These are phyloP conservation scores for Sporothrix phasma DNA, from an alignment of 2,329 filamentous ascomycete genomes.

Conservation along the genomic window DNA sequence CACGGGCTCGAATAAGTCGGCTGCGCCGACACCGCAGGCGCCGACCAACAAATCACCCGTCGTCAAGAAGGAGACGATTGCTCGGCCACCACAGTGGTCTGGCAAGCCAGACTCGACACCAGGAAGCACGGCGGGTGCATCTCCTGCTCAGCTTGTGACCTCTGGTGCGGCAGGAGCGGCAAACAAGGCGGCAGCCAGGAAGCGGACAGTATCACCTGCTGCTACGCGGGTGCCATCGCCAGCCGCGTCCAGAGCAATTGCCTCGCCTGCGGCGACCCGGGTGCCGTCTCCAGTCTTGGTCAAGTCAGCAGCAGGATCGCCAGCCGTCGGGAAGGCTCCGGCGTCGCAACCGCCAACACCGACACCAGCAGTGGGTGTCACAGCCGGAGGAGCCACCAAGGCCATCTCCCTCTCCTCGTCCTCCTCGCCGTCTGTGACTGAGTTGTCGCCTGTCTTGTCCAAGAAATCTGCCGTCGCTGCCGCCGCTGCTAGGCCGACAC, in stretches of 20 bases:
- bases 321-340: slow-evolving; percentile 16
- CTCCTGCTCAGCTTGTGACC: background rate
- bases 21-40: background rate
- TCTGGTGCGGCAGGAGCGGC: slow-evolving; percentile 13
- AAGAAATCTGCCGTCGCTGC: slow-evolving; percentile 7
- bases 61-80: slow-evolving; percentile 15
- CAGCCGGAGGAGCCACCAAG: slow-evolving; percentile 17
- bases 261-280: slow-evolving; percentile 11
- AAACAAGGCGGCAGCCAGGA: background rate
- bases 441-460: slow-evolving; percentile 20
- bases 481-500: background rate
- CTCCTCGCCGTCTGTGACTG: slow-evolving; percentile 13
- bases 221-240: slow-evolving; percentile 13
- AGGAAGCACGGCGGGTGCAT: background rate
- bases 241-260: slow-evolving; percentile 1
- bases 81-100: slow-evolving; percentile 20
- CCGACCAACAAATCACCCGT: slow-evolving; percentile 1
- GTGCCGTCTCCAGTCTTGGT: slow-evolving; percentile 15
- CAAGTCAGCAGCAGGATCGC: slow-evolving; percentile 12
- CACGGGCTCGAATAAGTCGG: background rate
- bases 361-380: background rate
- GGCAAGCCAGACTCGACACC: slow-evolving; percentile 12
- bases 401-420: slow-evolving; percentile 13
- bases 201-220: slow-evolving; percentile 12
- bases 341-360: slow-evolving; percentile 17